Base-by-base conservation (phyloP, 371 early-diverging fungal genomes). In the Circinella minor region DNA sequence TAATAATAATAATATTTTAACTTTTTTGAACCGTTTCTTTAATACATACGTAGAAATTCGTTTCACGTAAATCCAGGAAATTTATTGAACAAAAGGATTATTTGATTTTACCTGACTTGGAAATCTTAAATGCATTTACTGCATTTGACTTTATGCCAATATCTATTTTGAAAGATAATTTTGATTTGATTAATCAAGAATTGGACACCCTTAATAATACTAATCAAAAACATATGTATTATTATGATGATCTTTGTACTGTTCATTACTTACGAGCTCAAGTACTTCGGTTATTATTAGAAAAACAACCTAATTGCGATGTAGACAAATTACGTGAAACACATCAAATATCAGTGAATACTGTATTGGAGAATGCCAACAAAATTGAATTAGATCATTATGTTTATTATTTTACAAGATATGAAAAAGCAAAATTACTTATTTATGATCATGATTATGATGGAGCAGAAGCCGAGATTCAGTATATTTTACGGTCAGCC, bases 11-110 rank as follows among this genome's bases (percentile, higher is more conserved):
- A 1, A 43, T 43, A 11, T 9, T 43, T 6, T 43, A 39, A 37
- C 43, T 15, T 43, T 39, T 68, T n/a, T n/a, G n/a, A 18, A 55
- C 20, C 34, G 4, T 65, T 43, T 39, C 47, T n/a, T n/a, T 51
- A 51, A 51, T 15, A 6, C 27, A 14, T 14, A 15, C 36, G 17
- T 68, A 84, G 84, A 94, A 94, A 83, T 93, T 87, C 74, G 88
- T 92, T 8, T 80, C 89, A 13, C 83, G 94, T 38, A 94, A 94
- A 75, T 73, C 90, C 10, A 83, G 88, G 69, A 92, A 92, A 68
- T 93, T 88, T 67, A 43, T 71, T 9, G 63, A 78, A 57, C 94
- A 94, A 70, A 74, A 79, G 5, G 75, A 79, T 54, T 79, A 87
- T 36, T 77, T 94, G 8, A 61, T 90, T 61, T 74, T 91, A 4